phyloP scores from a whole-genome alignment of 805 yeast genomes.

The Saccharomycopsis lassenensis region DNA sequence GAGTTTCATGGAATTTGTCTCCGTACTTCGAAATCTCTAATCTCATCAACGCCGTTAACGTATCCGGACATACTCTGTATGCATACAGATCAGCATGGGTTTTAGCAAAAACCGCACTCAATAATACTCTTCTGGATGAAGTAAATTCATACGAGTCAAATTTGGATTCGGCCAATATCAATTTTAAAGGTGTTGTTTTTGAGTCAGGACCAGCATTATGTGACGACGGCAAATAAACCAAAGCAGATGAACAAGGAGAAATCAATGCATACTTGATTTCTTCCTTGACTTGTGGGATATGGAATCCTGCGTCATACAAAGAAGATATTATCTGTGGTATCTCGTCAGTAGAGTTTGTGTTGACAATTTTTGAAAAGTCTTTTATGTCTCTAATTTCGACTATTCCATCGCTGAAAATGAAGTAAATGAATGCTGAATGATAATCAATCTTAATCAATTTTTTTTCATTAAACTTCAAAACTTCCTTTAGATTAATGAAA shows the following conservation, averaged over 20 bases:
- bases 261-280: background rate
- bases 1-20: constrained; percentile 25
- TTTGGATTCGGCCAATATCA: constrained; percentile 1
- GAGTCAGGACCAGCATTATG: constrained; percentile 27
- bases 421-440: constrained; percentile 27
- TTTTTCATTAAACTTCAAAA: background rate
- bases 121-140: constrained; percentile 19
- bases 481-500: constrained; percentile 2
- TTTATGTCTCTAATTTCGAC: constrained; percentile 38
- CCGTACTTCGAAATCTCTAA: constrained; percentile 29
- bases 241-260: constrained; percentile 23
- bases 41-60: constrained; percentile 48
- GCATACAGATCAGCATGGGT: constrained; percentile 64
- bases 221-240: constrained; percentile 26
- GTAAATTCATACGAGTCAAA: constrained; percentile 6
- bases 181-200: constrained; percentile 19
- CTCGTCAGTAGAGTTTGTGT: too few relatives aligned
- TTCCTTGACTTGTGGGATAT: constrained; percentile 22
- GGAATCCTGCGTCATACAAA: constrained; percentile 44
- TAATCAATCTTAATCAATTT: constrained; percentile 21
- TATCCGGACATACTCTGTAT: constrained; percentile 57
- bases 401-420: constrained; percentile 33
- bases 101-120: constrained; percentile 52
- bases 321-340: constrained; percentile 29
- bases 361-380: too few relatives aligned